Percentiles rank a stretch among this genome's conserved stretches.
Conservation (phyloP, 257 asterid species). For the Petunia secreta region DNA sequence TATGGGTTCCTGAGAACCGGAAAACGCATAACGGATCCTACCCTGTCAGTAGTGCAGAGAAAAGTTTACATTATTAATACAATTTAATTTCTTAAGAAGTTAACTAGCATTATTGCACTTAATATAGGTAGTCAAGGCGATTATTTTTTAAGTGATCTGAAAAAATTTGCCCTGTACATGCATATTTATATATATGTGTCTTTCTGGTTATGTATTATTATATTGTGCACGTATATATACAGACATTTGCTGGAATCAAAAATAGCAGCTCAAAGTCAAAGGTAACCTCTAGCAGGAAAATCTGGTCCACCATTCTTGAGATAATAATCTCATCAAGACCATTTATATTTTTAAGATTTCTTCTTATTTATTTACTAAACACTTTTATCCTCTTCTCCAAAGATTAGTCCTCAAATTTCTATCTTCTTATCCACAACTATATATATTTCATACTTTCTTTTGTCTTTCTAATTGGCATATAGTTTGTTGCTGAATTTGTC, state of each 20-base stretch:
- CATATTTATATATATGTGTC: not conserved
- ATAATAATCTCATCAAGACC: slow-evolving; percentile 29
- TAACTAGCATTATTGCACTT: too few relatives aligned
- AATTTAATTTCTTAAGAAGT: too few relatives aligned
- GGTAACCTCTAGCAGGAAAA: slow-evolving; percentile 34
- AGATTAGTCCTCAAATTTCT: not conserved
- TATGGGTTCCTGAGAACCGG: too few relatives aligned
- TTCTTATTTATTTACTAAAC: not conserved
- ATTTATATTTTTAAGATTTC: slow-evolving; percentile 17
- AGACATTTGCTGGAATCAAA: not conserved
- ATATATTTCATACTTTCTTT: not conserved
- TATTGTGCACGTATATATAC: slow-evolving; percentile 39
- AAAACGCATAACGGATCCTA: too few relatives aligned
- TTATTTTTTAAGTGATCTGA: too few relatives aligned
- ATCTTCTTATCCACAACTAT: not conserved
- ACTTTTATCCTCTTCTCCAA: not conserved
- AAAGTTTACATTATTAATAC: too few relatives aligned
- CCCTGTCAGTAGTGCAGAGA: too few relatives aligned
- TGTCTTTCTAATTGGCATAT: slow-evolving; percentile 3
- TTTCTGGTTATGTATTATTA: slow-evolving; percentile 24
- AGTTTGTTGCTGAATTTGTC: slow-evolving; percentile 28
- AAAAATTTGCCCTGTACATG: too few relatives aligned
- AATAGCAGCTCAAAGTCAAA: slow-evolving; percentile 37
- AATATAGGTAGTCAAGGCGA: too few relatives aligned
- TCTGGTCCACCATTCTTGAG: slow-evolving; percentile 26